A percentile compares a stretch with the other conserved stretches of the same genome.
These are phyloP conservation scores for Sechiopsis laciniata DNA, from an alignment of 306 rosid species.

Conservation along the genomic window DNA sequence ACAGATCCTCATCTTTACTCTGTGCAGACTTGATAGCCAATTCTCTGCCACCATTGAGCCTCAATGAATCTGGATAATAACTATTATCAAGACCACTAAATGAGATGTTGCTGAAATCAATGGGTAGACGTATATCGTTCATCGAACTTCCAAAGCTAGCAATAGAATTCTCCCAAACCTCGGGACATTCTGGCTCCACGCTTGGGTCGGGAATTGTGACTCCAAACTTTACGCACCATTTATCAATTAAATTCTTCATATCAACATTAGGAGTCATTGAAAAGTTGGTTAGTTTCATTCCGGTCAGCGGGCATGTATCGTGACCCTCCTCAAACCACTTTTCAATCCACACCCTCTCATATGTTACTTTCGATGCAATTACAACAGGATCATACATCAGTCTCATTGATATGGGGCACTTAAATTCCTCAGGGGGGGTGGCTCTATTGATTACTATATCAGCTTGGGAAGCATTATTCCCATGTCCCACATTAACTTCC, in stretches of 20 bases:
- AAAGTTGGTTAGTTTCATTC: constrained; percentile 36
- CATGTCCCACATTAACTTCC: constrained; percentile 20
- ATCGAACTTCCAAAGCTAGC: constrained; percentile 63
- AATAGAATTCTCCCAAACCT: constrained; percentile 53
- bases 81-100: constrained; percentile 59
- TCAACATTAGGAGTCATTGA: constrained; percentile 48
- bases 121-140: constrained; percentile 52
- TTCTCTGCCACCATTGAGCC: constrained; percentile 24
- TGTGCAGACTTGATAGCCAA: constrained; percentile 31
- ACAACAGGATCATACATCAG: constrained; percentile 90
- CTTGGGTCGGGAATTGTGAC: constrained; percentile 54
- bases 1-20: constrained; percentile 31
- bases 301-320: constrained; percentile 62
- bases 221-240: constrained; percentile 56
- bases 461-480: constrained; percentile 27
- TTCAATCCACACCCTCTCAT: constrained; percentile 76
- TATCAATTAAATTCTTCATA: constrained; percentile 60
- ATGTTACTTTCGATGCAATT: constrained; percentile 71
- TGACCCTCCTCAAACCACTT: constrained; percentile 83
- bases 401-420: constrained; percentile 64
- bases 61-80: constrained; percentile 45
- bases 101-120: constrained; percentile 63
- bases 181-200: constrained; percentile 30
- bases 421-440: constrained; percentile 55
- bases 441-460: constrained; percentile 30